A percentile compares a stretch with the other conserved stretches of the same genome.
phyloP scores from a whole-genome alignment of 805 yeast genomes.

The Clavispora vitiphila region DNA sequence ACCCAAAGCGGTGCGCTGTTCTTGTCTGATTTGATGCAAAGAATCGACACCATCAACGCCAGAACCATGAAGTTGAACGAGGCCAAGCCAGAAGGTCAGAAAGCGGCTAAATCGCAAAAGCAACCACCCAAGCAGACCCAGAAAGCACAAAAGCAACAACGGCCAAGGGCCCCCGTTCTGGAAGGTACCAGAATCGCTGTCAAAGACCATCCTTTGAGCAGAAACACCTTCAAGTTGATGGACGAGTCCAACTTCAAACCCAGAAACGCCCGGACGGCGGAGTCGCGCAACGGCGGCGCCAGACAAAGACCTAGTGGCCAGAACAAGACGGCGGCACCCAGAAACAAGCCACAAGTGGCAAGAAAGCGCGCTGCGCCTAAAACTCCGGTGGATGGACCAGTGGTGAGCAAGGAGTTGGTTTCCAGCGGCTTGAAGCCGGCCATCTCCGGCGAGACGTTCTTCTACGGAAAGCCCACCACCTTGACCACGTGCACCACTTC shows the following conservation, averaged over 20 bases:
- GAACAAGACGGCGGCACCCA: neutral
- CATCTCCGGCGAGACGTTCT: slow-evolving; percentile 25
- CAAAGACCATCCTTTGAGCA: slow-evolving; percentile 17
- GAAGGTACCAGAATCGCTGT: slow-evolving; percentile 4
- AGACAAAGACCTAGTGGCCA: neutral
- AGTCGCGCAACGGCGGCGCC: slow-evolving; percentile 1
- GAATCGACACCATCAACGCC: slow-evolving; percentile 30
- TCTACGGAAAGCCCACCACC: slow-evolving; percentile 31
- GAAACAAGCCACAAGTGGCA: slow-evolving; percentile 1
- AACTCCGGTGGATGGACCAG: slow-evolving; percentile 2
- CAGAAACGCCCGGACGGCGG: neutral
- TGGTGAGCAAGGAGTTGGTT: slow-evolving; percentile 13
- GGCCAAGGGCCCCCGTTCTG: neutral
- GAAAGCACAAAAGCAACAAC: neutral
- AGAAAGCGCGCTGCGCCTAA: slow-evolving; percentile 3
- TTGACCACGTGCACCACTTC: slow-evolving; percentile 19
- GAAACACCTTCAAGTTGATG: slow-evolving; percentile 12
- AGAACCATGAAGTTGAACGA: slow-evolving; percentile 8
- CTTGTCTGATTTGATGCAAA: slow-evolving; percentile 32
- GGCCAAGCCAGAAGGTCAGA: neutral
- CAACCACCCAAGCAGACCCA: neutral
- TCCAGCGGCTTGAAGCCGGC: slow-evolving; percentile 16
- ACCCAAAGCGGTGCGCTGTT: slow-evolving; percentile 14
- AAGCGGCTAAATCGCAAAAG: neutral
- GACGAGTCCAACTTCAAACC: slow-evolving; percentile 4